phyloP scores from a whole-genome alignment of 345 rosid species.

The Eucalyptus erythrocorys region DNA sequence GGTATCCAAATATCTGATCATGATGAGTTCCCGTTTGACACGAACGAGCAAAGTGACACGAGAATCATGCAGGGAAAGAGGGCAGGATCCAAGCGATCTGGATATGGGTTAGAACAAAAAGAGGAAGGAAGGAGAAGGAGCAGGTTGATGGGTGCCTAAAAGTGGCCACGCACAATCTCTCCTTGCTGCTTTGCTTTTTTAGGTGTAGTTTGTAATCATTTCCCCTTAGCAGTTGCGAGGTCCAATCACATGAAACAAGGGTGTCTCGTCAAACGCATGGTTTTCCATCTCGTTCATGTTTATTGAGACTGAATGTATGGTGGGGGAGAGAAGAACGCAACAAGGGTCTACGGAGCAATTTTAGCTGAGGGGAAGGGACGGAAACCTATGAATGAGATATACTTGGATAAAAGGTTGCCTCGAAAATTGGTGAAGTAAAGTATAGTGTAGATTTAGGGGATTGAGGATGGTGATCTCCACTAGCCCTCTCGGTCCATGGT shows the following conservation, averaged over 20 bases:
- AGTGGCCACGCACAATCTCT: neutral
- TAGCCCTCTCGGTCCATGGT: too few species aligned
- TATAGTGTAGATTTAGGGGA: neutral
- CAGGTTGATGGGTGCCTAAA: neutral
- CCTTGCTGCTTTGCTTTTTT: neutral
- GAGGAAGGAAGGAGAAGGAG: neutral
- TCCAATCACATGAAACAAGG: neutral
- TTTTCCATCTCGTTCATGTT: neutral
- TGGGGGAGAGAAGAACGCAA: neutral
- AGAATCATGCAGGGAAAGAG: neutral
- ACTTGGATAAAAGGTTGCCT: neutral
- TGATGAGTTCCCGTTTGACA: neutral
- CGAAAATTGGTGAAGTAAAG: neutral
- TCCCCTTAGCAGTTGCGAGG: neutral
- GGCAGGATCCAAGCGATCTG: neutral
- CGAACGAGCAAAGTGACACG: neutral
- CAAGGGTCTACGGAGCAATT: neutral
- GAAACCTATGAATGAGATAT: neutral
- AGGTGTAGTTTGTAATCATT: neutral
- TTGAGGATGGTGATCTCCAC: neutral
- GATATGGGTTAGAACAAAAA: neutral
- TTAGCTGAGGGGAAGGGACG: neutral
- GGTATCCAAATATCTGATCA: neutral
- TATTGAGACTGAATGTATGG: neutral
- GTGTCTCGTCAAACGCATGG: neutral